Conservation (phyloP, 1,284 basidiomycete species). For the Ganoderma sinense region DNA sequence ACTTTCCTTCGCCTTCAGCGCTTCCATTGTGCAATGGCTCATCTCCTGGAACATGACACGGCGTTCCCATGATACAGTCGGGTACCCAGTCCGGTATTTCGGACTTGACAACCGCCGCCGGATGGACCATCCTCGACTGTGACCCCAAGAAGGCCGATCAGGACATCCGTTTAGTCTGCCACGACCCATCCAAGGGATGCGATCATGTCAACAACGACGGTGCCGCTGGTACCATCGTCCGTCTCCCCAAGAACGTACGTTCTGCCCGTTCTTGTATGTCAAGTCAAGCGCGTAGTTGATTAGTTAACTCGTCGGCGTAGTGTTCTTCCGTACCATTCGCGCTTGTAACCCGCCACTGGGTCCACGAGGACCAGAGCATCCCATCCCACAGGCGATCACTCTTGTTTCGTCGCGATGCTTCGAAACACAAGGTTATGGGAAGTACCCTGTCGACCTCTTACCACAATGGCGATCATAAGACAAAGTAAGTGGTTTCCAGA, state of each 20-base stretch:
- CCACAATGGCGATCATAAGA: slow-evolving; percentile 41
- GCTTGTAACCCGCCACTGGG: slow-evolving; percentile 51
- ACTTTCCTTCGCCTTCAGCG: not conserved
- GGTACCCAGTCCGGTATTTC: slow-evolving; percentile 53
- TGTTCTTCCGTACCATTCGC: slow-evolving; percentile 60
- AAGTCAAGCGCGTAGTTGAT: not conserved
- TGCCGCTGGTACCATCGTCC: slow-evolving; percentile 57
- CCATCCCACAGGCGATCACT: slow-evolving; percentile 41
- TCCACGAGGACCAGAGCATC: slow-evolving; percentile 50
- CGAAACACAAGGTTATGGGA: slow-evolving; percentile 46
- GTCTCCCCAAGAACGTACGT: slow-evolving; percentile 58
- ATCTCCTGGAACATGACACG: not conserved
- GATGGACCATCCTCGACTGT: slow-evolving; percentile 60
- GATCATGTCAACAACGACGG: slow-evolving; percentile 53
- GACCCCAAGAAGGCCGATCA: slow-evolving; percentile 47
- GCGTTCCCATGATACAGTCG: slow-evolving; percentile 5
- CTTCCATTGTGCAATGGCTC: not conserved
- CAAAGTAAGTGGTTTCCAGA: slow-evolving; percentile 26
- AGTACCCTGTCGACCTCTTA: slow-evolving; percentile 54
- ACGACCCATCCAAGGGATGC: slow-evolving; percentile 45
- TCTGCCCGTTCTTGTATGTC: not conserved
- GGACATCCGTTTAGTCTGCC: slow-evolving; percentile 58
- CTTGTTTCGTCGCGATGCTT: slow-evolving; percentile 46
- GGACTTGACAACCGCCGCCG: slow-evolving; percentile 60
- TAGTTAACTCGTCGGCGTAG: slow-evolving; percentile 25